These are phyloP conservation scores for Solanum clarkiae DNA, from an alignment of 257 asterid species.

Conservation along the genomic window DNA sequence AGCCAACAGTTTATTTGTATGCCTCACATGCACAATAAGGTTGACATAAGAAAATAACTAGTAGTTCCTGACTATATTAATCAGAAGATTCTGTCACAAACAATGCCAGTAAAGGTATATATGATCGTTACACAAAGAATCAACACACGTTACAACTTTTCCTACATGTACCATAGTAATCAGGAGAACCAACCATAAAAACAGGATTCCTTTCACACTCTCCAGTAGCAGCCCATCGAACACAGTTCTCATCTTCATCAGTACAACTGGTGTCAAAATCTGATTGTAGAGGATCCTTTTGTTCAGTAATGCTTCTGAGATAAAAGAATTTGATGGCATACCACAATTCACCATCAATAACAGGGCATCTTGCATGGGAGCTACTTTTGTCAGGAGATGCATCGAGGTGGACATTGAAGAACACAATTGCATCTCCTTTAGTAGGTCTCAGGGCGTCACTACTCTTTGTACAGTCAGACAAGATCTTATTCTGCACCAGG, in stretches of 20 bases:
- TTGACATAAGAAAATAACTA: not conserved
- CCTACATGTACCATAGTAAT: slow-evolving; percentile 82
- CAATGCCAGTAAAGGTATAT: not conserved
- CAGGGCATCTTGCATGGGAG: slow-evolving; percentile 60
- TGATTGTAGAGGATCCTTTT: slow-evolving; percentile 3
- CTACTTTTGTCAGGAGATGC: slow-evolving; percentile 60
- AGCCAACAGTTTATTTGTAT: not conserved
- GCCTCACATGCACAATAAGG: not conserved
- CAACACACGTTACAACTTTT: slow-evolving; percentile 77
- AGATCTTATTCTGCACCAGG: slow-evolving; percentile 28
- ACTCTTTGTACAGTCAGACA: slow-evolving; percentile 46
- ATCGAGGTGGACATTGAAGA: slow-evolving; percentile 58
- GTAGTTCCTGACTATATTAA: not conserved
- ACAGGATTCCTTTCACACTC: slow-evolving; percentile 71
- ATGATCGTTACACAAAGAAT: not conserved
- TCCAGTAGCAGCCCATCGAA: slow-evolving; percentile 74
- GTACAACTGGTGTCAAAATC: slow-evolving; percentile 33
- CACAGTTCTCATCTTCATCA: slow-evolving; percentile 77
- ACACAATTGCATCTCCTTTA: slow-evolving; percentile 62
- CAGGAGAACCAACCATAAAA: slow-evolving; percentile 82
- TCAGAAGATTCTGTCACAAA: not conserved
- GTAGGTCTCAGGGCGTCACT: slow-evolving; percentile 26
- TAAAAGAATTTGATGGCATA: slow-evolving; percentile 48
- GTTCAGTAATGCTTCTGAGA: slow-evolving; percentile 10
- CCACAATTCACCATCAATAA: slow-evolving; percentile 59